Evolutionary conservation across 1,139 yeast genomes (phyloP).

Genomic region (Zygosaccharomyces pseudobailii): DNA sequence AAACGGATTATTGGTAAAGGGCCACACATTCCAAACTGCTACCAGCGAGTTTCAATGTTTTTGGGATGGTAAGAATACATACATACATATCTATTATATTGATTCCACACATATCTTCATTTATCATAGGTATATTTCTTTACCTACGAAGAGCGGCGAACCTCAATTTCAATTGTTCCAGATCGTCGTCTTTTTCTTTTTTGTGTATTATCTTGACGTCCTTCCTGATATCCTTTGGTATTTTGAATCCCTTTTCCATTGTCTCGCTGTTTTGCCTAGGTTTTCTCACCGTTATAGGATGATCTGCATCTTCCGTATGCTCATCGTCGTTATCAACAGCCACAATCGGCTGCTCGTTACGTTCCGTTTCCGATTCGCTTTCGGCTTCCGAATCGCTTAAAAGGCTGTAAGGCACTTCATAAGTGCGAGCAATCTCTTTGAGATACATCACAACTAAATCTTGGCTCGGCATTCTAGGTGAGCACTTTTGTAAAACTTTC

Average conservation of each 20-base stretch:
- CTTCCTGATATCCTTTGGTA: slow-evolving; percentile 39
- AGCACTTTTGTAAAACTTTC: slow-evolving; percentile 58
- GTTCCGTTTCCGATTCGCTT: slow-evolving; percentile 25
- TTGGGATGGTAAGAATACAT: background rate
- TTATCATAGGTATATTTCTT: background rate
- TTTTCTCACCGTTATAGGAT: slow-evolving; percentile 45
- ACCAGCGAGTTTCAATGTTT: background rate
- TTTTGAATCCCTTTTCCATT: slow-evolving; percentile 39
- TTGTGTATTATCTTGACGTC: slow-evolving; percentile 26
- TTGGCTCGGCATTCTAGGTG: slow-evolving; percentile 61
- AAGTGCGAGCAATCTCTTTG: slow-evolving; percentile 76
- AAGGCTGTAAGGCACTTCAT: slow-evolving; percentile 68
- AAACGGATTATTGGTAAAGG: background rate
- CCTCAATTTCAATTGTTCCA: slow-evolving; percentile 50
- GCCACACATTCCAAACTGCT: background rate
- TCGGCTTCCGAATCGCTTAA: slow-evolving; percentile 39
- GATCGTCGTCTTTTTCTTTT: slow-evolving; percentile 36
- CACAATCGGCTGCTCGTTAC: slow-evolving; percentile 28
- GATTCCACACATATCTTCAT: too few species aligned
- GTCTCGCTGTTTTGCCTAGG: slow-evolving; percentile 46
- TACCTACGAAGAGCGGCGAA: slow-evolving; percentile 45
- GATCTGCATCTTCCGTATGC: slow-evolving; percentile 29
- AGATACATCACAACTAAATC: slow-evolving; percentile 66
- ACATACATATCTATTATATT: background rate
- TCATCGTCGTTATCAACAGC: slow-evolving; percentile 33